These are phyloP conservation scores for Aspergillus niger DNA, from an alignment of 2,329 filamentous ascomycete genomes.

Conservation along the genomic window DNA sequence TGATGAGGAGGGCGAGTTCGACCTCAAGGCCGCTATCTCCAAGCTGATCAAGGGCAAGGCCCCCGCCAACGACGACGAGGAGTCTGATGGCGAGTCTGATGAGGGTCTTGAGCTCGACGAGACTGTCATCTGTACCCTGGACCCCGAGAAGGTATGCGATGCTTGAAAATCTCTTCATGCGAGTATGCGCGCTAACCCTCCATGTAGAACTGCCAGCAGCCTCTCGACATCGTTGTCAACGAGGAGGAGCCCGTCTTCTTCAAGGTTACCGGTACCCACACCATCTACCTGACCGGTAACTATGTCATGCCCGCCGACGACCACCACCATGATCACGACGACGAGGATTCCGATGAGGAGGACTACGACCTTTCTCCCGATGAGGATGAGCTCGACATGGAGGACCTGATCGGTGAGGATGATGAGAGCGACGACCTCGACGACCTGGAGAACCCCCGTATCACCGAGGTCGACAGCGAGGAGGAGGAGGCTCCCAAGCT, in stretches of 20 bases:
- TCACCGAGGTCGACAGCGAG: conserved; percentile 80
- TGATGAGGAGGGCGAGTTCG: conserved; percentile 67
- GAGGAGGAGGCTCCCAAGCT: conserved; percentile 68
- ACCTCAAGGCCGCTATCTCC: conserved; percentile 51
- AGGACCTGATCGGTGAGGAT: conserved; percentile 55
- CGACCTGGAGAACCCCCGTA: conserved; percentile 73
- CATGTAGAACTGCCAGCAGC: conserved; percentile 84
- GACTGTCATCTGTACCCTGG: conserved; percentile 92
- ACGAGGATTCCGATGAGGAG: conserved; percentile 65
- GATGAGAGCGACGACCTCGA: conserved; percentile 77
- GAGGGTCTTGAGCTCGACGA: conserved; percentile 74
- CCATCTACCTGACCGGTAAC: conserved; percentile 92
- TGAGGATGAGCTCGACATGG: conserved; percentile 70
- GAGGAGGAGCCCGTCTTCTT: conserved; percentile 92
- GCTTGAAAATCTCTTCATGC: neutral
- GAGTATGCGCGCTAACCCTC: conserved; percentile 13
- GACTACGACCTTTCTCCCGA: conserved; percentile 82
- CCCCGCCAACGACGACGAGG: conserved; percentile 67
- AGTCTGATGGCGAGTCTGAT: conserved; percentile 57
- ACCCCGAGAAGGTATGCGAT: conserved; percentile 77
- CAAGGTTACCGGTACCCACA: conserved; percentile 84
- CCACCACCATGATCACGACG: conserved; percentile 54
- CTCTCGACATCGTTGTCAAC: conserved; percentile 87
- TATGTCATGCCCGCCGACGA: conserved; percentile 75
- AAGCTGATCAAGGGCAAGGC: conserved; percentile 68